Evolutionary conservation across 2,329 filamentous ascomycete species (phyloP), one percentile per base, ranked within the genome.

Genomic region (Ceratocystis lukuohia): DNA sequence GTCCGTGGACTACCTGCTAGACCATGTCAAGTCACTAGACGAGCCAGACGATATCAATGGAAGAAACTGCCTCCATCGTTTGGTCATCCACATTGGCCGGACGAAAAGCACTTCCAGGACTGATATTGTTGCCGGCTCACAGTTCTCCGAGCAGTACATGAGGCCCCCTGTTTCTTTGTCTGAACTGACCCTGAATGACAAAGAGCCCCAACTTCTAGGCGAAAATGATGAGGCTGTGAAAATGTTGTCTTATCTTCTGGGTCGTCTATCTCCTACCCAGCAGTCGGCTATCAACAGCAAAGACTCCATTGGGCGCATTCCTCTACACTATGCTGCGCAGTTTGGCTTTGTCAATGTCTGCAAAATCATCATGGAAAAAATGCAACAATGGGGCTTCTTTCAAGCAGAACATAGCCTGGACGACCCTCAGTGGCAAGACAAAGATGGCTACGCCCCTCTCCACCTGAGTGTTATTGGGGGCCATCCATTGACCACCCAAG

Each of bases 291-390:
- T 97, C 10, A 78, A 82, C 62, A 82, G 83, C 12, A 85, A 82
- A 68, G 93, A 97, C 75, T 81, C 85, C 0, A 88, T 93, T 68
- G 92, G 91, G 2, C 88, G 93, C 3, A 82, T 93, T 15, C 91
- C 93, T 1, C 80, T 97, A 10, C 93, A 97, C 74, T 96, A 96
- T 73, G 91, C 91, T 2, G 93, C 94, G 0, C 91, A 97, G 74
- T 96, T 95, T 73, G 94, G 94, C 1, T 91, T 96, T 71, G 89
- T 94, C 2, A 84, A 91, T n/a, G 87, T 96, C 8, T 96, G 91
- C 72, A 83, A 96, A 73, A 81, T 92, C 28, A 83, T 97, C 70
- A 92, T 96, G 77, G 85, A 87, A 69, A 87, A 88, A 71, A 92
- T 99, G 86, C 89, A 93, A 73, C 82, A 86, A 28, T 97, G 93